These are phyloP conservation scores for Yamadazyma takamatsuzukensis DNA, from an alignment of 805 yeast species.

Conservation along the genomic window DNA sequence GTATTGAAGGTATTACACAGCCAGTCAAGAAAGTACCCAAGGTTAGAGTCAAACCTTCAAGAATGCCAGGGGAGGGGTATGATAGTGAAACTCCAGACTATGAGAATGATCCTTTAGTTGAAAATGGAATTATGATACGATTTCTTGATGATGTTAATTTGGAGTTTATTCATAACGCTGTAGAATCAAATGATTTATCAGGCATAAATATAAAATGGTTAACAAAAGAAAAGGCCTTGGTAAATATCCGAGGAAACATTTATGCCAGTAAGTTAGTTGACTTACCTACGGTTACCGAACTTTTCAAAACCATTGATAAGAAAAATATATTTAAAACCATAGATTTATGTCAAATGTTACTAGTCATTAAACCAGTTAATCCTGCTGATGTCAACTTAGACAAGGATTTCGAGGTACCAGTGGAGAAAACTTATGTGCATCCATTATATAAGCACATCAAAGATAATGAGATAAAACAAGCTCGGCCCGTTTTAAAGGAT, in stretches of 20 bases:
- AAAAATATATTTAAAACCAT: slow-evolving; percentile 84
- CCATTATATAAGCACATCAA: slow-evolving; percentile 36
- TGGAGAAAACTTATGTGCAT: slow-evolving; percentile 29
- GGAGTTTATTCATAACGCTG: slow-evolving; percentile 71
- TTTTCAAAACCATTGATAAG: slow-evolving; percentile 82
- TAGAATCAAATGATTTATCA: slow-evolving; percentile 71
- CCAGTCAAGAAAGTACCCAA: slow-evolving; percentile 32
- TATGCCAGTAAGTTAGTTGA: slow-evolving; percentile 87
- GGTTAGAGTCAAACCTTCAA: slow-evolving; percentile 52
- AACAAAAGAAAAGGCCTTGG: slow-evolving; percentile 74
- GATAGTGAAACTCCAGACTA: slow-evolving; percentile 95
- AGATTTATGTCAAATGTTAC: slow-evolving; percentile 80
- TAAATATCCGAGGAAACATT: slow-evolving; percentile 60
- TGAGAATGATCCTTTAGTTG: slow-evolving; percentile 91
- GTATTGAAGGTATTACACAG: slow-evolving; percentile 6
- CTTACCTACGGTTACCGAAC: slow-evolving; percentile 83
- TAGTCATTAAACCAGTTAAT: slow-evolving; percentile 58
- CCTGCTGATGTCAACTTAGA: slow-evolving; percentile 41
- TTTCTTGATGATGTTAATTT: slow-evolving; percentile 66
- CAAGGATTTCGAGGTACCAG: slow-evolving; percentile 43
- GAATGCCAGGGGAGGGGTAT: slow-evolving; percentile 92
- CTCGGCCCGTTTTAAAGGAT: slow-evolving; percentile 54
- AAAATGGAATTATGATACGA: slow-evolving; percentile 79
- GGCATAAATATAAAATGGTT: slow-evolving; percentile 78
- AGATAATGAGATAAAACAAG: slow-evolving; percentile 40